Evolutionary conservation across 2,329 filamentous ascomycete species (phyloP).

Genomic region (Ceratocystis diversiconidia): DNA sequence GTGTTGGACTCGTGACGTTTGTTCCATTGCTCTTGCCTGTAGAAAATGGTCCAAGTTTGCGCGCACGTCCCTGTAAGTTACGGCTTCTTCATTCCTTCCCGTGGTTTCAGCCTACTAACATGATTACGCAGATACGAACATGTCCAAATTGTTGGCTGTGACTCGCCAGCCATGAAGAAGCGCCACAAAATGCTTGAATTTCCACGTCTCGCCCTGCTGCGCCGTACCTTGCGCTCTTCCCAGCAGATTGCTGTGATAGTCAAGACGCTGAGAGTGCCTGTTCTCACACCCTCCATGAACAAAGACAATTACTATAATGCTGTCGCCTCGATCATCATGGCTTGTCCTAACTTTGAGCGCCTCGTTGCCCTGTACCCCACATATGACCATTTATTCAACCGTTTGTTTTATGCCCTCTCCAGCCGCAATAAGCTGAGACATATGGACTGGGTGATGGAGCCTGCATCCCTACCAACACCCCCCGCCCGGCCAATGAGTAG

Average conservation of each 20-base stretch:
- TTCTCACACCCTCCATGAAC: constrained; percentile 29
- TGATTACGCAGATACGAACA: constrained; percentile 36
- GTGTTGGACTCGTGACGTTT: constrained; percentile 50
- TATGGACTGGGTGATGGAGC: constrained; percentile 44
- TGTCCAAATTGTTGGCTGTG: constrained; percentile 44
- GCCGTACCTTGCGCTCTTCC: constrained; percentile 41
- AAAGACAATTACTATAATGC: constrained; percentile 41
- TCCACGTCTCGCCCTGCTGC: constrained; percentile 40
- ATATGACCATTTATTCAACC: constrained; percentile 43
- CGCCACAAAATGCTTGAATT: constrained; percentile 40
- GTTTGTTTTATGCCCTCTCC: constrained; percentile 44
- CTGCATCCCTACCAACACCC: constrained; percentile 21
- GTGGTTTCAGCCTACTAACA: not conserved
- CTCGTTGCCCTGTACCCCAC: constrained; percentile 39
- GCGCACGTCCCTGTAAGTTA: constrained; percentile 35
- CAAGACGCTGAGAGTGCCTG: constrained; percentile 42
- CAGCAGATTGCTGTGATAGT: constrained; percentile 41
- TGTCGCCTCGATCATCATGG: constrained; percentile 47
- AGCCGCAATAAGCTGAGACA: constrained; percentile 41
- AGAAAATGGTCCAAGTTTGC: constrained; percentile 40
- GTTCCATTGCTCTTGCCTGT: constrained; percentile 35
- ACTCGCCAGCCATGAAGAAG: constrained; percentile 42
- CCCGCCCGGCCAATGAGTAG: constrained; percentile 25
- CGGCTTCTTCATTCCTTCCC: not conserved
- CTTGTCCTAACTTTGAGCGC: constrained; percentile 49